These are phyloP conservation scores for Alternaria sp. DNA, from an alignment of 2,329 filamentous ascomycete species.

Conservation along the genomic window DNA sequence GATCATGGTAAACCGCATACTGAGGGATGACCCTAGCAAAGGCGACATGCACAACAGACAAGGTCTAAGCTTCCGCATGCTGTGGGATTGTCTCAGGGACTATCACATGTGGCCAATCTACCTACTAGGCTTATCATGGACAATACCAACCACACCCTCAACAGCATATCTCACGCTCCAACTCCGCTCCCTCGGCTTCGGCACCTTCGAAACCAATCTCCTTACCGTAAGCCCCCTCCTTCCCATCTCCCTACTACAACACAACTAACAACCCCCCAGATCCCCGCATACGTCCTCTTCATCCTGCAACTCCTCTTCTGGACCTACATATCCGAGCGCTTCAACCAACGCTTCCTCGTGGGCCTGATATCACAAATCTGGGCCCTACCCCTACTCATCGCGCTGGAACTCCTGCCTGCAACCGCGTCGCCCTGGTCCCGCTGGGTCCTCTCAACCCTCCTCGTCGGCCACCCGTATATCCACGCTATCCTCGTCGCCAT, in stretches of 20 bases:
- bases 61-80: conserved; percentile 55
- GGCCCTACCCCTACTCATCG: conserved; percentile 47
- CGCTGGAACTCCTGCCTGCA: conserved; percentile 42
- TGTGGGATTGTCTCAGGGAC: conserved; percentile 59
- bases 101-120: conserved; percentile 61
- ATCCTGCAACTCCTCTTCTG: conserved; percentile 58
- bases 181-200: conserved; percentile 43
- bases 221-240: conserved; percentile 33
- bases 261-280: conserved; percentile 18
- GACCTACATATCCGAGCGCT: conserved; percentile 57
- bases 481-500: conserved; percentile 54
- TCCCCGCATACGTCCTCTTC: conserved; percentile 55
- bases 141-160: conserved; percentile 43
- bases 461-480: conserved; percentile 53
- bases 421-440: conserved; percentile 46
- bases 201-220: conserved; percentile 48
- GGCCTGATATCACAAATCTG: conserved; percentile 50
- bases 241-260: neutral
- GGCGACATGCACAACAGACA: conserved; percentile 68
- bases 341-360: conserved; percentile 61
- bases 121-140: conserved; percentile 43
- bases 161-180: conserved; percentile 46
- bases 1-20: conserved; percentile 69
- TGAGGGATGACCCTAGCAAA: conserved; percentile 63
- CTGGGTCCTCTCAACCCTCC: conserved; percentile 47